phyloP scores from a whole-genome alignment of 164 flowering plant species.

The Vitis cinerea region DNA sequence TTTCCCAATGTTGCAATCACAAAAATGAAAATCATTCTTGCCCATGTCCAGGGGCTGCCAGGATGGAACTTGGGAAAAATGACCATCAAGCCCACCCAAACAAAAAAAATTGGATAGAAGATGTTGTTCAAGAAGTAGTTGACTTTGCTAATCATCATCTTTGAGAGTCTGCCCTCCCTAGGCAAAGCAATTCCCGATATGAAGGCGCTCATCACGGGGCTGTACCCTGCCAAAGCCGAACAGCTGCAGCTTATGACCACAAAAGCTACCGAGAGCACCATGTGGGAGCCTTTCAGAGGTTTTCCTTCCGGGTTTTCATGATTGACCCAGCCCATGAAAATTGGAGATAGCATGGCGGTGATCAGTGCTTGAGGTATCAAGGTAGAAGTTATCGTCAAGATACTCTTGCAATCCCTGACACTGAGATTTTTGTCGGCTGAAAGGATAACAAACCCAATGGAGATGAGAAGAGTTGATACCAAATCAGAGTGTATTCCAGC shows the following conservation, averaged over 20 bases:
- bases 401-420: no score
- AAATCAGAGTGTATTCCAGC: conserved; percentile 62
- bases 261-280: conserved; percentile 47
- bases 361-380: conserved; percentile 30
- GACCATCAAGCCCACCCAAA: conserved; percentile 49
- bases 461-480: conserved; percentile 38
- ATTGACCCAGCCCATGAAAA: conserved; percentile 55
- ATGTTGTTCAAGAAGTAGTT: conserved; percentile 44
- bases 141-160: conserved; percentile 44
- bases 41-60: conserved; percentile 21
- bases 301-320: conserved; percentile 64
- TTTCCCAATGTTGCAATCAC: conserved; percentile 40
- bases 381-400: conserved; percentile 1
- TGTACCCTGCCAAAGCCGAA: conserved; percentile 28
- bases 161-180: conserved; percentile 55
- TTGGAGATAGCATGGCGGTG: conserved; percentile 32
- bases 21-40: conserved; percentile 23
- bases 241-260: conserved; percentile 29
- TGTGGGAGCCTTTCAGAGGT: conserved; percentile 53
- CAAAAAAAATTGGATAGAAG: conserved; percentile 52
- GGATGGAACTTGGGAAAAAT: conserved; percentile 10
- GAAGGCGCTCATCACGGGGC: conserved; percentile 49
- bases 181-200: conserved; percentile 57
- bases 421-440: no score
- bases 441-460: conserved; percentile 21